Conservation (phyloP, 257 asterid species). For the Rhazya stricta region DNA sequence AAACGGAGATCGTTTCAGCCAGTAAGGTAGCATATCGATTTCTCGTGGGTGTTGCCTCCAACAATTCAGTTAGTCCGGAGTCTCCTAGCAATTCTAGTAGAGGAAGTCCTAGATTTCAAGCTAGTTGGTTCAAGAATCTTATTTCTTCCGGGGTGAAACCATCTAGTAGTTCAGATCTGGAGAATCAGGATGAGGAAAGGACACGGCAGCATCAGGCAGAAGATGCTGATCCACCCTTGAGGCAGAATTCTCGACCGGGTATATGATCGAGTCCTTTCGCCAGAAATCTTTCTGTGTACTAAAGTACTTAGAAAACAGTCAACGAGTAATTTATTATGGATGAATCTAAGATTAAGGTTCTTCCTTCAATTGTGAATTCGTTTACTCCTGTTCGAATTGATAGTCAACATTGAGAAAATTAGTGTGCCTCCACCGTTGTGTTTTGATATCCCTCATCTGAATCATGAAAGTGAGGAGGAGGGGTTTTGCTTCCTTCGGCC, state of each 20-base stretch:
- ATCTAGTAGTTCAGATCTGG: conserved; percentile 56
- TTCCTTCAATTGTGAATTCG: neutral
- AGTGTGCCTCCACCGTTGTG: neutral
- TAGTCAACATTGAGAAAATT: neutral
- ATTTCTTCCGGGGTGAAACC: conserved; percentile 60
- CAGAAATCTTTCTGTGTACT: neutral
- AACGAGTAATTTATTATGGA: neutral
- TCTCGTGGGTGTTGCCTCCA: conserved; percentile 70
- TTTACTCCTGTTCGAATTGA: neutral
- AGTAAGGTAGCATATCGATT: conserved; percentile 88
- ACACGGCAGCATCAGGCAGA: conserved; percentile 30
- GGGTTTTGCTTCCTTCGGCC: neutral
- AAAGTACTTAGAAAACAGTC: conserved; percentile 3
- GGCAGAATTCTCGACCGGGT: conserved; percentile 26
- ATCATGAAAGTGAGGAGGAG: neutral
- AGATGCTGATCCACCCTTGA: conserved; percentile 33
- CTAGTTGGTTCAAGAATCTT: conserved; percentile 74
- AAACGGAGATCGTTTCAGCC: conserved; percentile 81
- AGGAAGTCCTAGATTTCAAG: conserved; percentile 69
- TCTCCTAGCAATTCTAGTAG: conserved; percentile 50
- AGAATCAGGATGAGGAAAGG: conserved; percentile 35
- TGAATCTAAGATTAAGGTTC: neutral
- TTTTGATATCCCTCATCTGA: neutral
- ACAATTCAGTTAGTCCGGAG: conserved; percentile 48
- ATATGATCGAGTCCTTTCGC: conserved; percentile 15